These are phyloP conservation scores for Scedosporium dehoogii DNA, from an alignment of 2,329 filamentous ascomycete genomes.

Conservation along the genomic window DNA sequence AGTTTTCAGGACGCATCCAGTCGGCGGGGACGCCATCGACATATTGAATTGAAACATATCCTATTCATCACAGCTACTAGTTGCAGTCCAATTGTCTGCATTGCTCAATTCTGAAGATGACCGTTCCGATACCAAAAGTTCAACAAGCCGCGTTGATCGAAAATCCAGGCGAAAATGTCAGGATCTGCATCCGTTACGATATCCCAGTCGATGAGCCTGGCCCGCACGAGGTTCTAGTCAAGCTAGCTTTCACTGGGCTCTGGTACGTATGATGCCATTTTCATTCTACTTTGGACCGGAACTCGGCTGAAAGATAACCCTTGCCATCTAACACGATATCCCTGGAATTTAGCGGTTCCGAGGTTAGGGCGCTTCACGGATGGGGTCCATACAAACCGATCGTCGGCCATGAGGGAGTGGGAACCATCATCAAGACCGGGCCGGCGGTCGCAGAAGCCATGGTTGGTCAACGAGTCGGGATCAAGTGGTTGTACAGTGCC, in stretches of 20 bases:
- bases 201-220: background rate
- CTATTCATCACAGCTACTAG: too few species aligned
- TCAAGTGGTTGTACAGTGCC: slow-evolving; percentile 34
- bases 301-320: too few species aligned
- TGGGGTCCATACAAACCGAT: slow-evolving; percentile 17
- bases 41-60: too few species aligned
- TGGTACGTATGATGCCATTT: slow-evolving; percentile 5
- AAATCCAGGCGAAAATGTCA: background rate
- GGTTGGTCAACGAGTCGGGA: slow-evolving; percentile 26
- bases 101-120: background rate
- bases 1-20: too few species aligned
- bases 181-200: background rate
- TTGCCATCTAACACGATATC: background rate
- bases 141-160: slow-evolving; percentile 2
- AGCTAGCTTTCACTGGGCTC: slow-evolving; percentile 1
- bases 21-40: too few species aligned
- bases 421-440: slow-evolving; percentile 20
- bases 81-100: too few species aligned
- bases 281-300: background rate
- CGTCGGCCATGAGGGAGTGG: slow-evolving; percentile 22
- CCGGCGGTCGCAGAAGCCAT: slow-evolving; percentile 15
- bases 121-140: background rate
- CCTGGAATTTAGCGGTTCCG: slow-evolving; percentile 16
- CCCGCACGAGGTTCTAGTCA: background rate
- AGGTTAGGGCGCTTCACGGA: slow-evolving; percentile 18